phyloP scores from a whole-genome alignment of 2,329 filamentous ascomycete genomes.

The Nemania serpens region DNA sequence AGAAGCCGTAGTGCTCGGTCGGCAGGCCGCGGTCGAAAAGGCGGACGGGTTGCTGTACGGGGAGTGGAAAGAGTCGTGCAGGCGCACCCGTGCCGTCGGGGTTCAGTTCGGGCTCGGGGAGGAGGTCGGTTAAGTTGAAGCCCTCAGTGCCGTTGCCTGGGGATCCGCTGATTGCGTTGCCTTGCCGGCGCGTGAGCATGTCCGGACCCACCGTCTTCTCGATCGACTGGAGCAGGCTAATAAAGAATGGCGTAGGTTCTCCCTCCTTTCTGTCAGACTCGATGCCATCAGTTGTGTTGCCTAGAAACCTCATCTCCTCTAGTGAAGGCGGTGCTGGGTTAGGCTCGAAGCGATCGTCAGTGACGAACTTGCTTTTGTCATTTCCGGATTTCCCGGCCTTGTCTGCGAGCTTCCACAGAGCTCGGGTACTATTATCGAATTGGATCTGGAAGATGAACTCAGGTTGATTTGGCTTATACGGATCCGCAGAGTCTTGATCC shows the following conservation, averaged over 20 bases:
- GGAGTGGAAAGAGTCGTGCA: constrained; percentile 72
- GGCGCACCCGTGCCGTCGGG: constrained; percentile 73
- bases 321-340: constrained; percentile 63
- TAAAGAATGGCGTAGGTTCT: constrained; percentile 87
- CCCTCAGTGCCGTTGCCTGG: constrained; percentile 35
- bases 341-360: constrained; percentile 49
- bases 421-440: constrained; percentile 64
- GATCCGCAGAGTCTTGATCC: constrained; percentile 65
- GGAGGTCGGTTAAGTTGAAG: constrained; percentile 55
- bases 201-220: constrained; percentile 39
- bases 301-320: constrained; percentile 78
- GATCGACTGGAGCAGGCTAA: constrained; percentile 55
- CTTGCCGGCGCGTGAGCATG: constrained; percentile 40
- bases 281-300: constrained; percentile 81
- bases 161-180: constrained; percentile 33
- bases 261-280: constrained; percentile 71
- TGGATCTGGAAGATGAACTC: constrained; percentile 81
- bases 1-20: constrained; percentile 92
- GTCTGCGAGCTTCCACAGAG: constrained; percentile 56
- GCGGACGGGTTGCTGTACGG: constrained; percentile 76
- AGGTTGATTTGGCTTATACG: constrained; percentile 70
- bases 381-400: constrained; percentile 22
- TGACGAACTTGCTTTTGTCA: constrained; percentile 27
- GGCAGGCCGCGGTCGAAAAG: constrained; percentile 81
- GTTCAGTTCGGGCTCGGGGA: constrained; percentile 67